Conservation (phyloP, 805 yeast species). For the Wickerhamiella lipophila region DNA sequence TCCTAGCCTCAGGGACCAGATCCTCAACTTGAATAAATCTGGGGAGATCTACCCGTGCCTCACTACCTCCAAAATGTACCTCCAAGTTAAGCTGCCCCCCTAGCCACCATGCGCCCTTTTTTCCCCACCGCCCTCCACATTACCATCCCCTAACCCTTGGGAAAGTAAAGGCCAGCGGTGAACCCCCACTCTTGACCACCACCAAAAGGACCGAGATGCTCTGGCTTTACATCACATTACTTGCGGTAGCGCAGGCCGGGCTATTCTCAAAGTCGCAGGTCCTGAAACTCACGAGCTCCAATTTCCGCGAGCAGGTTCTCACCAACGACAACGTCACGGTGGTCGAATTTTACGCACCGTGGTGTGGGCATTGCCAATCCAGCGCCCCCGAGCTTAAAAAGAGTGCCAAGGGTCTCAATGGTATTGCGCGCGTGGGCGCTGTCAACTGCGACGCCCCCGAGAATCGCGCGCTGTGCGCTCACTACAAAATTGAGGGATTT, state of each 20-base stretch:
- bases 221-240: slow-evolving; percentile 4
- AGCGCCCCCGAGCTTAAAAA: slow-evolving; percentile 52
- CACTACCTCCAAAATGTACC: no score
- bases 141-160: neutral
- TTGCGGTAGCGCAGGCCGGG: slow-evolving; percentile 11
- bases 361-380: slow-evolving; percentile 95
- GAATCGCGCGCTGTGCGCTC: slow-evolving; percentile 59
- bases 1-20: no score
- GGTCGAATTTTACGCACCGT: slow-evolving; percentile 91
- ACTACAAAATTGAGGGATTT: slow-evolving; percentile 55
- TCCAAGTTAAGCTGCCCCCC: no score
- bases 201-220: neutral
- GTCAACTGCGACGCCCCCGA: slow-evolving; percentile 68
- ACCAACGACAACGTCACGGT: slow-evolving; percentile 64
- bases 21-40: no score
- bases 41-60: no score
- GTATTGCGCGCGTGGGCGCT: slow-evolving; percentile 47
- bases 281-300: slow-evolving; percentile 23
- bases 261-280: slow-evolving; percentile 15
- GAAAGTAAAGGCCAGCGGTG: neutral
- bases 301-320: slow-evolving; percentile 54
- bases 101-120: no score
- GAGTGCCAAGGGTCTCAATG: slow-evolving; percentile 46
- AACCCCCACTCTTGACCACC: neutral
- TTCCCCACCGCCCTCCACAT: neutral